phyloP scores from a whole-genome alignment of 164 flowering plant species.

The Houttuynia cordata region DNA sequence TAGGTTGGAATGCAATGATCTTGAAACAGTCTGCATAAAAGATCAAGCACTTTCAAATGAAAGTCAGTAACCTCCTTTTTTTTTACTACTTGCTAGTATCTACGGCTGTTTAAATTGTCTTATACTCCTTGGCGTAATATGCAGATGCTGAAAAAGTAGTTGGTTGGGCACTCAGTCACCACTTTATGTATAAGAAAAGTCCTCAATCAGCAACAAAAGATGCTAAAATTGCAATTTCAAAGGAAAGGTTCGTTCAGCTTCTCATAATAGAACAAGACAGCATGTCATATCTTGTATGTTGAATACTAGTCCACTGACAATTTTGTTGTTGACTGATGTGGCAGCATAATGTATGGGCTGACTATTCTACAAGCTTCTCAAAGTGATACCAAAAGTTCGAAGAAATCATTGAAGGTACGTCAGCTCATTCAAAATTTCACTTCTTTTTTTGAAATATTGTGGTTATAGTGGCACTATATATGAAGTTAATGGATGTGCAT shows the following conservation, averaged over 20 bases:
- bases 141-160: constrained; percentile 71
- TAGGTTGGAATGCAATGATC: constrained; percentile 58
- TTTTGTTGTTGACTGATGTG: constrained; percentile 2
- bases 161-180: constrained; percentile 84
- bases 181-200: constrained; percentile 45
- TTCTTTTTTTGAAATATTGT: too few species aligned
- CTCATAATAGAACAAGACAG: background rate
- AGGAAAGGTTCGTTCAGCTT: constrained; percentile 47
- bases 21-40: constrained; percentile 56
- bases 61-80: constrained; percentile 30
- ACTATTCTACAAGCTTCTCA: constrained; percentile 53
- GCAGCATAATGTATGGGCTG: constrained; percentile 73
- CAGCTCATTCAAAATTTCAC: background rate
- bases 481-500: too few species aligned
- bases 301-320: background rate
- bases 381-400: constrained; percentile 55
- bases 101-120: background rate
- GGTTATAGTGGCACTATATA: too few species aligned
- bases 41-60: constrained; percentile 79
- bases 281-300: background rate
- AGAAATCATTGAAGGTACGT: constrained; percentile 75
- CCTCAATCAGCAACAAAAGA: constrained; percentile 26
- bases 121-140: background rate
- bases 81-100: background rate
- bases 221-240: constrained; percentile 49